Base-by-base conservation (phyloP, 2,329 filamentous ascomycete genomes). In the Zymoseptoria crescenta region DNA sequence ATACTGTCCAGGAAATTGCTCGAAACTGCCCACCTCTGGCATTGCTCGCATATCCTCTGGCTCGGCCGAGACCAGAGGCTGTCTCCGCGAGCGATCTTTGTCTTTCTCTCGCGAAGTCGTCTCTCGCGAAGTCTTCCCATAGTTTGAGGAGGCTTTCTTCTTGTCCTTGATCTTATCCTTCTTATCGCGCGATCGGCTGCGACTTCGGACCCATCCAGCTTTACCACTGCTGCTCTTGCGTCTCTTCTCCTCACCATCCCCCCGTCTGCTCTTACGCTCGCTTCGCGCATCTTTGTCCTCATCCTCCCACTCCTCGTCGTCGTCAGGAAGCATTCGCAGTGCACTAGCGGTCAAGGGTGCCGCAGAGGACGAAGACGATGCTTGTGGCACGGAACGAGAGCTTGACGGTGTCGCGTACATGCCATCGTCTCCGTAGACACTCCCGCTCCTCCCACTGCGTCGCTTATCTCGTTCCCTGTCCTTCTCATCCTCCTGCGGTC, bases 271-370 rank as follows among this genome's bases (percentile, higher is more conserved):
- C 28, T 61, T 64, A 53, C 63, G 63, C 61, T 71, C 69, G 48
- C 67, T 69, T 54, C 65, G 62, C 52, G 61, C 63, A 52, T 68
- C 64, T 30, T 63, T 61, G 19, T 72, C 69, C 9, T 70, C 65
- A 49, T 74, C 71, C 59, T 70, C 69, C 64, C 67, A 68, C 50
- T 69, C 66, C 10, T 67, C 68, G 5, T 66, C 69, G 27, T 70
- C 70, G 41, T 65, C 68, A 24, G 66, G 62, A 20, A 74, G 63
- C 50, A 66, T 64, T 24, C 68, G 64, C 56, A 74, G 60, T 1
- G 72, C 70, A 61, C 71, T 73, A 56, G 70, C 72, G 4, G 72
- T 73, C 59, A 74, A 59, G 16, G 64, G 60, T 21, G 51, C 51
- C 8, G 51, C 24, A 66, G 63, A 62, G 67, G 67, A 63, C 66